Base-by-base conservation (phyloP, 805 yeast genomes). In the Sugiyamaella mastotermitis region DNA sequence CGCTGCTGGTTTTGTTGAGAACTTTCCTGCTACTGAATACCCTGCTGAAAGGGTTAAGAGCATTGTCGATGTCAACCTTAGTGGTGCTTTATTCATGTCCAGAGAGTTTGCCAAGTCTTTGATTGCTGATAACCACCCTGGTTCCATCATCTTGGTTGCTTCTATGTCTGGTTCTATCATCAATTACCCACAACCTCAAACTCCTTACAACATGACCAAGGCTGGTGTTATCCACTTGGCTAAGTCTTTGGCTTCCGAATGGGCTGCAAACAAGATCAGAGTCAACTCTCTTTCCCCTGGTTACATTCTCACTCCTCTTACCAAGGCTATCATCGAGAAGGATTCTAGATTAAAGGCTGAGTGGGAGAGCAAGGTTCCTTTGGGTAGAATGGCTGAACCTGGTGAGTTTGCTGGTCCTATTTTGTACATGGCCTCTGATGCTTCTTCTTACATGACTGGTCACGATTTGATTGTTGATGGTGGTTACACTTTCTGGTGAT, bases 131-230 rank as follows among this genome's bases (percentile, higher is more conserved):
- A 39, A 41, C 30, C 31, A 80, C 9, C 64, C 64, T 37, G 95
- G 95, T 25, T 80, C 94, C 3, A 68, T 87, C 51, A 76, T 86
- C 48, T 69, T 83, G 57, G 83, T 95, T 3, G 87, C 94, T 3
- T 83, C 94, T 30, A 86, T 86, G 83, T 80, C 90, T 18, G 95
- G 83, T 4, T 83, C 78, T 60, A 80, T 87, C 50, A 87, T 78
- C 50, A 86, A 86, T 61, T 74, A 77, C 41, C 96, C 95, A 18
- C 90, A 86, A 60, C 69, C 75, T 50, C 95, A 86, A 64, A 71
- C 76, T 47, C 83, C 83, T 50, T 83, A 83, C 71, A 83, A 83
- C 69, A 78, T 80, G 83, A 71, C 90, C 51, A 83, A 83, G 66
- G 92, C 92, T 13, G 92, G 88, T 57, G 90, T 82, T 30, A 81